Conservation (phyloP, 768 basidiomycete species). For the Xerocomellus dryophilus region DNA sequence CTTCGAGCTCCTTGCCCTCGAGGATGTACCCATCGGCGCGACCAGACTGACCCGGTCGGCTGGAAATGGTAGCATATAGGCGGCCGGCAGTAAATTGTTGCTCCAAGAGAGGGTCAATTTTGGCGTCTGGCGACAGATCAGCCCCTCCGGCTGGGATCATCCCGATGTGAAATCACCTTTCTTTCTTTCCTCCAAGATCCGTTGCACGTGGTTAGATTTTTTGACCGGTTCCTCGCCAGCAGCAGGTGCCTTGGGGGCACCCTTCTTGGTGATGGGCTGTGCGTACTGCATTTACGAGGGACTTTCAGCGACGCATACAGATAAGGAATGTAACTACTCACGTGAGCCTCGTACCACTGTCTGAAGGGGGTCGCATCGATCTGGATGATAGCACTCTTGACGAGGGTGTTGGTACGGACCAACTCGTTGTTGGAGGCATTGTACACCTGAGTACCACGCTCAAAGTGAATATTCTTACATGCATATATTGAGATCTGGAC, state of each 20-base stretch:
- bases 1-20: conserved; percentile 98
- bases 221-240: conserved; percentile 61
- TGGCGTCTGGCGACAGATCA: conserved; percentile 58
- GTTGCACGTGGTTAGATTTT: conserved; percentile 87
- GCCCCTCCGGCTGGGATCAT: conserved; percentile 2
- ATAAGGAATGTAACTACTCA: conserved; percentile 41
- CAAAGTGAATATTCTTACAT: conserved; percentile 3
- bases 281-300: conserved; percentile 63
- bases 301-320: conserved; percentile 2
- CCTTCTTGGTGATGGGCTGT: conserved; percentile 90
- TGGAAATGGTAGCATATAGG: conserved; percentile 89
- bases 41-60: conserved; percentile 95
- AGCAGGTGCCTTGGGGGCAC: conserved; percentile 52
- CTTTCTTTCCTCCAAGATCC: conserved; percentile 84
- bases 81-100: conserved; percentile 91
- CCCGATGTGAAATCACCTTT: conserved; percentile 56
- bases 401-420: conserved; percentile 98
- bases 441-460: conserved; percentile 64
- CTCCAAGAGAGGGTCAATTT: conserved; percentile 88
- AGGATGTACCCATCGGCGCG: conserved; percentile 96
- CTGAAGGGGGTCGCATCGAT: conserved; percentile 98
- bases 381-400: conserved; percentile 95
- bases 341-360: conserved; percentile 99
- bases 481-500: conserved; percentile 33
- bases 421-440: conserved; percentile 99